Percentiles rank a stretch among this genome's conserved stretches.
Conservation (phyloP, 352 stramenopile genomes). For the Saprolegnia parasitica region DNA sequence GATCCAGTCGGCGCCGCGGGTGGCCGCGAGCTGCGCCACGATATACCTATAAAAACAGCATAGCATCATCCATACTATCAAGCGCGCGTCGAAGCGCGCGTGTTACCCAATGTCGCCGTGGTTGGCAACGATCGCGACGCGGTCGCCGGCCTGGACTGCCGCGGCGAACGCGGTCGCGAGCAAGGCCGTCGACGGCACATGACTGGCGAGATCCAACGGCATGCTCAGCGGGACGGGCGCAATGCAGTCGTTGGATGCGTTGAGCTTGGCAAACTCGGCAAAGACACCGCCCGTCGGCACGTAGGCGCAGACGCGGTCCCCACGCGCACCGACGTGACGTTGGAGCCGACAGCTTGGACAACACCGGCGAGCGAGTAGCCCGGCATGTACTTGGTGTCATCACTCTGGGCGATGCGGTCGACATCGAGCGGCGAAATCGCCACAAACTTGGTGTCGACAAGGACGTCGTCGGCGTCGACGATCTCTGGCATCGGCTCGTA, state of each 20-base stretch:
- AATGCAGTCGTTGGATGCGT: constrained; percentile 10
- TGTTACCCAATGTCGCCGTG: constrained; percentile 25
- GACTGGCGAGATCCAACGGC: constrained; percentile 12
- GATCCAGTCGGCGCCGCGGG: constrained; percentile 16
- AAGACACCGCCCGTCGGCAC: not conserved
- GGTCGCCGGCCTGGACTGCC: constrained; percentile 12
- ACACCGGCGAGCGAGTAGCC: constrained; percentile 13
- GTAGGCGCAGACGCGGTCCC: constrained; percentile 28
- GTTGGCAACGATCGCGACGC: constrained; percentile 13
- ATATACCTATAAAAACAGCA: constrained; percentile 19
- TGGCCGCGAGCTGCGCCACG: constrained; percentile 8
- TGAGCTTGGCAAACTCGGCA: constrained; percentile 17
- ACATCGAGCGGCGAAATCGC: constrained; percentile 22
- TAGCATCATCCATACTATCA: not conserved
- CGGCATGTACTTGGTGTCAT: not conserved
- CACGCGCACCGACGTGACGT: constrained; percentile 11
- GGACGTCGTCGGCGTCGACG: not conserved
- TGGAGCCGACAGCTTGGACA: constrained; percentile 2
- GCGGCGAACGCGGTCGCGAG: not conserved
- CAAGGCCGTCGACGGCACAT: constrained; percentile 18
- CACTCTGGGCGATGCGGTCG: not conserved
- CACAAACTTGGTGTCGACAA: constrained; percentile 29
- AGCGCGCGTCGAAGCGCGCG: no score
- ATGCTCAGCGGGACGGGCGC: constrained; percentile 22
- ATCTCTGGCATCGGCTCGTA: not conserved